Base-by-base conservation (phyloP, 108 stramenopile species). In the Asterionellopsis glacialis region DNA sequence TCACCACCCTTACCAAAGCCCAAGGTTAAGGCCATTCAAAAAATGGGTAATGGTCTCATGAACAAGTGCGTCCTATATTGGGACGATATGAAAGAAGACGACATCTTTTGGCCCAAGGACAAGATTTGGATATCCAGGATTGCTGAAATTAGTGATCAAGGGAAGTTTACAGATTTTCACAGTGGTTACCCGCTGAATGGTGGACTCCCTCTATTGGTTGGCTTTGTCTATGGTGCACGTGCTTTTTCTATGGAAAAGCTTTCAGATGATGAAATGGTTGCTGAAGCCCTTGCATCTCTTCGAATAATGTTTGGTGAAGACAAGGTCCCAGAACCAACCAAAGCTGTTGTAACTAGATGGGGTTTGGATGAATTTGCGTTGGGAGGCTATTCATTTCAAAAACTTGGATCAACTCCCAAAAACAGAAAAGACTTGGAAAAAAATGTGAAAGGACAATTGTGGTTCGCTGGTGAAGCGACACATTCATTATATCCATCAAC, bases 1-100 rank as follows among this genome's bases (percentile, higher is more conserved):
- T 27, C 45, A n/a, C 87, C 87, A 0, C 22, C 61, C 12, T 75
- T 88, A 14, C 72, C 77, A 7, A 42, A 74, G 10, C 18, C 39
- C 28, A 88, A 85, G 75, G 53, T 55, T 14, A 61, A 66, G 23
- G 84, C 77, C 21, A 80, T 88, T 41, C 52, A 61, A 13, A 52
- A 60, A 24, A 64, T 86, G 42, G 84, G 87, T 23, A 74, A 82
- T 67, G 80, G 76, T 2, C 45, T 53, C 12, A 27, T 83, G 26
- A 75, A 85, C 67, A 83, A 79, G 61, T 70, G 74, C 39, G 63
- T 80, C 3, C 39, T 76, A 27, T 41, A 55, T 41, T 79, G 77
- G 72, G 51, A 66, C 23, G 45, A 57, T 16, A 12, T 40, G 11
- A 24, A 27, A 16, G 56, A 68, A 43, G 45, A 48, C 25, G 64